Evolutionary conservation across 2,329 filamentous ascomycete species (phyloP), one percentile per base, ranked within the genome.

Genomic region (Fusarium vanettenii): DNA sequence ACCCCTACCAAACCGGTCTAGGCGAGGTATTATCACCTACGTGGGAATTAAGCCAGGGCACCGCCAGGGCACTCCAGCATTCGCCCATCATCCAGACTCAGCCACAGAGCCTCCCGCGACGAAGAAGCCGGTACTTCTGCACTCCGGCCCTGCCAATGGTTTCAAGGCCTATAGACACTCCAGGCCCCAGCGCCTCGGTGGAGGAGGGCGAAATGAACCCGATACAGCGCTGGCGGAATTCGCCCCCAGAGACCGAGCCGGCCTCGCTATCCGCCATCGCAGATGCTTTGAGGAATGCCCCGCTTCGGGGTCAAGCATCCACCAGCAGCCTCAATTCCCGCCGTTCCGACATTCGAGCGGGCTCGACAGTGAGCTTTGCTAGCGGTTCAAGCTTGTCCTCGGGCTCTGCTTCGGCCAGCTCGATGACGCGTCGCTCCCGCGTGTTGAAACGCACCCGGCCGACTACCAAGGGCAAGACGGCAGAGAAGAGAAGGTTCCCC

Each of bases 401-500:
- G 13, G 22, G 43, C 22, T 48, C 43, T 25, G 43, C 43, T 16
- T 48, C 43, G 9, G n/a, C 43, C 43, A 48, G 43, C 8, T 48
- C 43, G 11, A 3, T 14, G 3, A 13, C n/a, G 11, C 20, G 6
- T 48, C 43, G 43, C 18, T 41, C 37, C 37, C 37, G 18, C 37
- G 37, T 41, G 37, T 41, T 20, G 20, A 48, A 48, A 25, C 20
- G 20, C 13, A 14, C 20, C 11, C 22, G 22, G 20, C 22, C 43
- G 20, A 48, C 29, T 29, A 8, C 29, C 29, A 29, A 25, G 3
- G 43, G 2, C 43, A 37, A 50, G 20, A 3, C 37, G 4, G 43
- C 39, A 14, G 33, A 60, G 16, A 45, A 67, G 50, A 48, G 64
- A 33, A 41, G 50, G 6, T 74, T 68, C 16, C 72, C 65, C 31